Evolutionary conservation across 345 rosid genomes (phyloP), one percentile per base, ranked within the genome.

Genomic region (Garcia nutans): DNA sequence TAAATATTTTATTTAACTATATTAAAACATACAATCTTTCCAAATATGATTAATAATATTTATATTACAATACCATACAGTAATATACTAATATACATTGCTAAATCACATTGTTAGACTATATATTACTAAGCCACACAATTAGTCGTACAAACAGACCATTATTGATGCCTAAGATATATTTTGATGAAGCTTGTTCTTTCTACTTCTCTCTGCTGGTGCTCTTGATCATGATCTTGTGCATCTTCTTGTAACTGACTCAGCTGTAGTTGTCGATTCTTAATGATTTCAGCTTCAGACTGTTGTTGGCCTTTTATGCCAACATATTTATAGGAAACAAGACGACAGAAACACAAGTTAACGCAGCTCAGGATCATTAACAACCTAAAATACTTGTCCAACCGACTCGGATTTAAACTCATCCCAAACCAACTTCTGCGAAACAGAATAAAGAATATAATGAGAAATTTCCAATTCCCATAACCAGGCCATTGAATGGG

Each of bases 301-400:
- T 52, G 19, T 12, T 52, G 56, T 1, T 52, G 4, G 16, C 56
- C 56, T 52, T 52, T 4, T 12, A 52, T 12, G 19, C 19, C 5
- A 10, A 19, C 56, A 52, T 52, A 52, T 52, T 15, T 52, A 15
- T 15, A 16, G 1, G 56, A 52, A 52, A 52, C 56, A 52, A 52
- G 1, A 52, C 3, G 20, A 15, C 56, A 52, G 19, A 52, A 52
- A 15, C 56, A 52, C 56, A 52, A 5, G 20, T 52, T 52, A 52
- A 19, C 15, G 0, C 16, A 52, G 19, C 56, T 52, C 3, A 52
- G 56, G 56, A 52, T 52, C 19, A 15, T 15, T 52, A 52, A 15
- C 56, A 12, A 52, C 56, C 20, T 12, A 70, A 31, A 57, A 55
- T 77, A 65, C 19, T 16, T 45, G 16, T 72, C 72, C 50, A 77